Evolutionary conservation across 2,329 filamentous ascomycete genomes (phyloP), one percentile per base, ranked within the genome.

Genomic region (Fusarium secorum): DNA sequence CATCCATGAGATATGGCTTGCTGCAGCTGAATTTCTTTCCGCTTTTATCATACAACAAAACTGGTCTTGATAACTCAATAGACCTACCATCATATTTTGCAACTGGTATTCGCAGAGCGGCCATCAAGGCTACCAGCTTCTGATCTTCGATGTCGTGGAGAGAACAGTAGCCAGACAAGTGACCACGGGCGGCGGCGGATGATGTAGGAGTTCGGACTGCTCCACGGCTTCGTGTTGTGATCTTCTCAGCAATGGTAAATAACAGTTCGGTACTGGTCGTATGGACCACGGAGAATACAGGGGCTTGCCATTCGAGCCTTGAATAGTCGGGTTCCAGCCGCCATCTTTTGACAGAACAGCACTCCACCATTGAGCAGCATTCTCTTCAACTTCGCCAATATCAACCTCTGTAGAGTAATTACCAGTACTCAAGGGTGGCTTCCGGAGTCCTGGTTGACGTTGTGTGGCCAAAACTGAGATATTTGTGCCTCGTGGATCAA

Each of bases 81-180:
- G 9, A 11, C 10, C 5, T 46, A 5, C 17, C 2, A 32, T 54
- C 11, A 14, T 44, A 3, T 20, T 44, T 32, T 1, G 51, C 11
- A 44, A 17, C 9, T 44, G 4, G 28, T 11, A 24, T 32, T 8
- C 24, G 22, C 11, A 24, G 17, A 26, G 5, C 4, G 18, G 4
- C 5, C 13, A 54, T 44, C 14, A 13, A 20, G 2, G 36, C 15
- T 17, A 14, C 13, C 0, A 24, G 11, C 28, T 44, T 32, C 36
- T n/a, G 7, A 11, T 42, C 8, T 4, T 42, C 14, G 1, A 32
- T 32, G 0, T 4, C 26, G 1, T 32, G 7, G 4, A 33, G 6
- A 30, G 2, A 33, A 20, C 28, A 54, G n/a, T 11, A 24, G 6
- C 44, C n/a, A 20, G 17, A 20, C 26, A 24, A 28, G 24, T 28